Evolutionary conservation across 371 early-diverging fungal species (phyloP).

Genomic region (Mucor piriformis): DNA sequence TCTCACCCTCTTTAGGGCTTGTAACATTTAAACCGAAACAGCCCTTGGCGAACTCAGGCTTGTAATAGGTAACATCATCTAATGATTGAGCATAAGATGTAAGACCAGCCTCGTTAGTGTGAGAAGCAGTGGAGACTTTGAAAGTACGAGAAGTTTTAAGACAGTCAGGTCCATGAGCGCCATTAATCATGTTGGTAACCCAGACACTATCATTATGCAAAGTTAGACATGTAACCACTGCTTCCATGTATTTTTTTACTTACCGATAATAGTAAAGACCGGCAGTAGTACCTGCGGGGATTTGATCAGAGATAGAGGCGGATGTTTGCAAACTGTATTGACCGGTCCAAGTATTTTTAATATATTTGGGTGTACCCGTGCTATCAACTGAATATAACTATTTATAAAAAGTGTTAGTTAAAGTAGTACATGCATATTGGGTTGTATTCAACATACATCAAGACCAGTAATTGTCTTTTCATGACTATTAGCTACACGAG

Average conservation of each 20-base stretch:
- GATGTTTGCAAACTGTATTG: slow-evolving; percentile 25
- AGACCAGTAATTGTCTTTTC: slow-evolving; percentile 36
- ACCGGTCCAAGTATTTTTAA: slow-evolving; percentile 33
- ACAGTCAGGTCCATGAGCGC: slow-evolving; percentile 38
- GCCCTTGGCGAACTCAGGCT: slow-evolving; percentile 26
- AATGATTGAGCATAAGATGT: slow-evolving; percentile 36
- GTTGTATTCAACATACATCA: slow-evolving; percentile 22
- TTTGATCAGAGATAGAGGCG: slow-evolving; percentile 31
- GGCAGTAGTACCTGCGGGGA: slow-evolving; percentile 30
- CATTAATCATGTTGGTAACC: slow-evolving; percentile 38
- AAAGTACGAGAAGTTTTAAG: slow-evolving; percentile 51
- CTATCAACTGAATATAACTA: slow-evolving; percentile 40
- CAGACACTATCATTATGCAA: slow-evolving; percentile 26
- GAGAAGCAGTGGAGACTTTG: slow-evolving; percentile 54
- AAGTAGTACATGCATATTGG: background rate
- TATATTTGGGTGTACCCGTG: slow-evolving; percentile 23
- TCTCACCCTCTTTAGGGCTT: slow-evolving; percentile 20
- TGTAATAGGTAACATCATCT: slow-evolving; percentile 20
- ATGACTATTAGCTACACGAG: slow-evolving; percentile 25
- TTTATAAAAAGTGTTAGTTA: background rate
- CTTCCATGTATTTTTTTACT: background rate
- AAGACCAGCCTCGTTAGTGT: slow-evolving; percentile 51
- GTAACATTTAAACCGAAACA: slow-evolving; percentile 34
- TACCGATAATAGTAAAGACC: slow-evolving; percentile 36
- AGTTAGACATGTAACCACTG: background rate